Evolutionary conservation across 2,329 filamentous ascomycete genomes (phyloP).

Genomic region (Calonectria naviculata): DNA sequence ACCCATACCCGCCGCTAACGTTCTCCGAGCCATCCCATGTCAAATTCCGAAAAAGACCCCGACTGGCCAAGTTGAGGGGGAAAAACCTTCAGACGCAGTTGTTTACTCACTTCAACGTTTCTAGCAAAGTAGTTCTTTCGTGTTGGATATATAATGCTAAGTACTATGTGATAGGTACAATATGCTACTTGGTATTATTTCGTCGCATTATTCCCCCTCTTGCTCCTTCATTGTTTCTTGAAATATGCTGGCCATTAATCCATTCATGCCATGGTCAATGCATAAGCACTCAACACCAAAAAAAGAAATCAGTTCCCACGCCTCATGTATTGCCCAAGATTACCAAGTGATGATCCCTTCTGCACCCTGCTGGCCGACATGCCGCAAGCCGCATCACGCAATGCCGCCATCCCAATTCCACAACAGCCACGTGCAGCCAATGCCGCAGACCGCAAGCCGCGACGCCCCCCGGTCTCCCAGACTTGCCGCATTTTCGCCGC

Average conservation of each 20-base stretch:
- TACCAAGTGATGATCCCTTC: slow-evolving; percentile 8
- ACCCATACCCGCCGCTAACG: not conserved
- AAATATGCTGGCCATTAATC: not conserved
- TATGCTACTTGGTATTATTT: slow-evolving; percentile 7
- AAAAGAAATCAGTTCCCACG: not conserved
- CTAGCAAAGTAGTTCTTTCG: not conserved
- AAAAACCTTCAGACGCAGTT: not conserved
- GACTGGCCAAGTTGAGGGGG: not conserved
- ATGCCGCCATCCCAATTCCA: slow-evolving; percentile 28
- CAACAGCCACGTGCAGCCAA: slow-evolving; percentile 20
- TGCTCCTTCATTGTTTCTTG: not conserved
- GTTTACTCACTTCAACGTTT: not conserved
- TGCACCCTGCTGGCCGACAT: slow-evolving; percentile 14
- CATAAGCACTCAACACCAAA: slow-evolving; percentile 4
- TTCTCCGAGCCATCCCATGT: not conserved
- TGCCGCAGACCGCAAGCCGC: slow-evolving; percentile 20
- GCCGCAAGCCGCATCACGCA: slow-evolving; percentile 38
- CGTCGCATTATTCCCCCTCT: slow-evolving; percentile 8
- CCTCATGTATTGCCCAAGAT: not conserved
- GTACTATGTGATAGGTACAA: slow-evolving; percentile 15
- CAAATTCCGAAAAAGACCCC: slow-evolving; percentile 12
- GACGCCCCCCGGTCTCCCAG: slow-evolving; percentile 19
- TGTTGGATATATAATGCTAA: slow-evolving; percentile 6
- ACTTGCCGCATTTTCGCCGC: slow-evolving; percentile 41
- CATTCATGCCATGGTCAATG: slow-evolving; percentile 1